Evolutionary conservation across 306 rosid genomes (phyloP), one percentile per base, ranked within the genome.

Genomic region (Purshia tridentata): DNA sequence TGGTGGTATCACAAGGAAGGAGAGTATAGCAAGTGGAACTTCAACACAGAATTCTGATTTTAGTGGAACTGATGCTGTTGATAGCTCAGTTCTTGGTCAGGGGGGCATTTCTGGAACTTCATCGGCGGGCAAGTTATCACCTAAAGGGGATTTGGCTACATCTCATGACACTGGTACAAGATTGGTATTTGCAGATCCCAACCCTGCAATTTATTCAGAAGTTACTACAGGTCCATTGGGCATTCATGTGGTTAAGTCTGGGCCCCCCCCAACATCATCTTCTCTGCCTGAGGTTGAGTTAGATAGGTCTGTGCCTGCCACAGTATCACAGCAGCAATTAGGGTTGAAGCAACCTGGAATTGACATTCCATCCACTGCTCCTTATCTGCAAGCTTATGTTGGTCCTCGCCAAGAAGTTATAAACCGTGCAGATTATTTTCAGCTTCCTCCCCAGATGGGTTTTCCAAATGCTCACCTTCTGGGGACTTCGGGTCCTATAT

Each of bases 31-130:
- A 51, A 93, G 98, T 79, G 93, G 85, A 10, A 77, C 93, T 44
- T 89, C 96, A 41, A 91, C 96, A 0, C 93, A 87, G 68, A 87
- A 86, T 87, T 91, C 98, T 45, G 97, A 93, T 84, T 74, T 84
- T 14, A 88, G 97, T 75, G 96, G 79, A 49, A 19, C 68, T 6
- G 98, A 93, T 58, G 78, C 72, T 55, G 57, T 84, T 75, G 91
- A 89, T 75, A 47, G 76, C 74, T 73, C 71, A 9, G 35, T 75
- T 69, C 69, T 80, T 65, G 78, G 83, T 79, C 92, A 81, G 72
- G 89, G 84, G 70, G 90, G 84, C 71, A 69, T 48, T 53, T 73
- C 54, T 67, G 90, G 77, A 62, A 76, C 69, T 67, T 75, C 80
- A 70, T 50, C 78, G 46, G 50, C 88, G 4, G 48, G 72, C 10